A percentile compares a stretch with the other conserved stretches of the same genome.
These are phyloP conservation scores for Claviceps africana DNA, from an alignment of 2,329 filamentous ascomycete genomes.

Conservation along the genomic window DNA sequence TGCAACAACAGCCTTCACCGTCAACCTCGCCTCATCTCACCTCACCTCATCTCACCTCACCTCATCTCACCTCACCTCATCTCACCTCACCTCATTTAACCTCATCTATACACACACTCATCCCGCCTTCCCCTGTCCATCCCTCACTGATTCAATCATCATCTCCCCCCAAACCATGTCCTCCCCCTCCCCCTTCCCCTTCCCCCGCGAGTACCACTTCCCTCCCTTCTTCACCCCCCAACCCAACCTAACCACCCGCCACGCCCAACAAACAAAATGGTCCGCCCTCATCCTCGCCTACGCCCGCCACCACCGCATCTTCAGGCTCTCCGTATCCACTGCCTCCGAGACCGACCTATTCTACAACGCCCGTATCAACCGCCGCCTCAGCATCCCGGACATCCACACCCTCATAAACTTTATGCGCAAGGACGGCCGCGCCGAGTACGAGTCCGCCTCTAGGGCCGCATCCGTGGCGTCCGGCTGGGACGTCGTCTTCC, in stretches of 20 bases:
- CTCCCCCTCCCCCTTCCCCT: slow-evolving; percentile 15
- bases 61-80: neutral
- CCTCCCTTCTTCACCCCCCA: slow-evolving; percentile 79
- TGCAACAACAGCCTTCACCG: neutral
- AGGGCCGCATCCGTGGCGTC: neutral
- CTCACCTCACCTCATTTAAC: neutral
- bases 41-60: neutral
- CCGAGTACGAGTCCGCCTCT: slow-evolving; percentile 45
- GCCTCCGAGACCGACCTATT: slow-evolving; percentile 43
- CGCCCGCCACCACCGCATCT: slow-evolving; percentile 65
- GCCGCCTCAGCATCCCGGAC: slow-evolving; percentile 35
- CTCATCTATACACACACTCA: neutral
- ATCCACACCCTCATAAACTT: slow-evolving; percentile 44
- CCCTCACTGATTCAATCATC: neutral
- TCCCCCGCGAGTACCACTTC: slow-evolving; percentile 57
- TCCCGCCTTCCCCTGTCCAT: neutral
- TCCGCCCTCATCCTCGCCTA: slow-evolving; percentile 71
- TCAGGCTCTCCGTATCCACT: slow-evolving; percentile 52
- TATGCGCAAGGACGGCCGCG: slow-evolving; percentile 44
- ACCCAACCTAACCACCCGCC: slow-evolving; percentile 56
- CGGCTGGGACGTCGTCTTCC: slow-evolving; percentile 42
- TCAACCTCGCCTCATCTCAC: neutral
- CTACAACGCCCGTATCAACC: slow-evolving; percentile 39
- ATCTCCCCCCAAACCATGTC: neutral
- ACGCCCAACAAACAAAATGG: slow-evolving; percentile 74